Evolutionary conservation across 148 eudicot genomes (phyloP).

Genomic region (Fagopyrum esculentum): DNA sequence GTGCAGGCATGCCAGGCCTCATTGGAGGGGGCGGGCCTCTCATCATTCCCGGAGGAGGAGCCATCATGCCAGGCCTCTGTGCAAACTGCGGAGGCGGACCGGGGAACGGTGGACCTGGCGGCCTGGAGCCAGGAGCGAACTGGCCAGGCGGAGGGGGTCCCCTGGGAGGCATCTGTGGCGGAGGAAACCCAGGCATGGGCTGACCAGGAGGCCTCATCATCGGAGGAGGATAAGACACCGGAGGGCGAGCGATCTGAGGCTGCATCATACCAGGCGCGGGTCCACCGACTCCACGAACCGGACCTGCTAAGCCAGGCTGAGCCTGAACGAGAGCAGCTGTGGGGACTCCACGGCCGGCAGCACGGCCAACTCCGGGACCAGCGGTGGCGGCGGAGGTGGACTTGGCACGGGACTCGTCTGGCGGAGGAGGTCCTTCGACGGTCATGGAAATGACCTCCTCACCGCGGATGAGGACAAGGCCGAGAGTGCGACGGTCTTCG

Average conservation of each 20-base stretch:
- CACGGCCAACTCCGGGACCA: slow-evolving; percentile 76
- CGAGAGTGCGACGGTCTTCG: slow-evolving; percentile 82
- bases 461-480: slow-evolving; percentile 82
- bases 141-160: slow-evolving; percentile 41
- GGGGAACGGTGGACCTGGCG: slow-evolving; percentile 17
- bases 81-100: slow-evolving; percentile 43
- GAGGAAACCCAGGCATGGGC: slow-evolving; percentile 27
- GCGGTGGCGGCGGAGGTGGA: slow-evolving; percentile 33
- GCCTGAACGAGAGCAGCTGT: slow-evolving; percentile 54
- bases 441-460: slow-evolving; percentile 94
- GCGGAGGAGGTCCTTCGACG: slow-evolving; percentile 96
- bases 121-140: slow-evolving; percentile 35
- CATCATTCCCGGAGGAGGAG: slow-evolving; percentile 42
- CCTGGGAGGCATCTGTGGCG: slow-evolving; percentile 26
- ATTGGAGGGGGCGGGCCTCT: slow-evolving; percentile 47
- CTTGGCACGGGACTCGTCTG: slow-evolving; percentile 69
- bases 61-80: slow-evolving; percentile 40
- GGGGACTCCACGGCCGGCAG: slow-evolving; percentile 74
- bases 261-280: slow-evolving; percentile 97
- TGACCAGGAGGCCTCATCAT: slow-evolving; percentile 58
- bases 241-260: slow-evolving; percentile 85
- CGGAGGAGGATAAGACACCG: slow-evolving; percentile 52
- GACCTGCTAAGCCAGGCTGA: slow-evolving; percentile 85
- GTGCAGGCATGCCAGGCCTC: slow-evolving; percentile 36
- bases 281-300: slow-evolving; percentile 85